Conservation (phyloP, 108 stramenopile species). For the Stephanodiscus triporus region DNA sequence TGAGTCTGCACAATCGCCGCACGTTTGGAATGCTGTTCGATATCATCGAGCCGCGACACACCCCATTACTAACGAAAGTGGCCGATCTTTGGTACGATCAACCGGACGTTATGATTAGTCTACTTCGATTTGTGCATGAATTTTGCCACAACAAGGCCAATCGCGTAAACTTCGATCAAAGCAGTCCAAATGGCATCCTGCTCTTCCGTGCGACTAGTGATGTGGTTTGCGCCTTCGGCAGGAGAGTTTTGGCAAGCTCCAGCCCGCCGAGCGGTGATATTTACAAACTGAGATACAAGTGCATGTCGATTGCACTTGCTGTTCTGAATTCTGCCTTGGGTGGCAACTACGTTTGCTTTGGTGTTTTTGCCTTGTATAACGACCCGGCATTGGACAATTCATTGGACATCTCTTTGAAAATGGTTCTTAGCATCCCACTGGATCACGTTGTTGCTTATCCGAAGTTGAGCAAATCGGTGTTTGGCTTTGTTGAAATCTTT, state of each 20-base stretch:
- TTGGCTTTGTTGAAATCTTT: slow-evolving; percentile 92
- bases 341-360: slow-evolving; percentile 97
- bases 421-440: slow-evolving; percentile 89
- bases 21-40: slow-evolving; percentile 95
- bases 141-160: slow-evolving; percentile 98
- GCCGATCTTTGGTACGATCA: slow-evolving; percentile 94
- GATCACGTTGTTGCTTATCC: slow-evolving; percentile 93
- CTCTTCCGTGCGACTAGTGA: slow-evolving; percentile 94
- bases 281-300: slow-evolving; percentile 95
- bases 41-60: slow-evolving; percentile 87
- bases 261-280: slow-evolving; percentile 63
- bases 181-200: slow-evolving; percentile 97
- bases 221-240: slow-evolving; percentile 92
- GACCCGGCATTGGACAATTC: slow-evolving; percentile 93
- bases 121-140: slow-evolving; percentile 95
- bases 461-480: slow-evolving; percentile 95
- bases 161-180: slow-evolving; percentile 97
- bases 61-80: slow-evolving; percentile 86
- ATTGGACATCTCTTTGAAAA: slow-evolving; percentile 86
- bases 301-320: slow-evolving; percentile 83
- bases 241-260: slow-evolving; percentile 65
- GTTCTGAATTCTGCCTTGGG: slow-evolving; percentile 93
- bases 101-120: slow-evolving; percentile 91
- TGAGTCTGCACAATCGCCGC: slow-evolving; percentile 92
- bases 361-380: slow-evolving; percentile 96